Base-by-base conservation (phyloP, 1,139 yeast genomes). In the Spathaspora sp. region DNA sequence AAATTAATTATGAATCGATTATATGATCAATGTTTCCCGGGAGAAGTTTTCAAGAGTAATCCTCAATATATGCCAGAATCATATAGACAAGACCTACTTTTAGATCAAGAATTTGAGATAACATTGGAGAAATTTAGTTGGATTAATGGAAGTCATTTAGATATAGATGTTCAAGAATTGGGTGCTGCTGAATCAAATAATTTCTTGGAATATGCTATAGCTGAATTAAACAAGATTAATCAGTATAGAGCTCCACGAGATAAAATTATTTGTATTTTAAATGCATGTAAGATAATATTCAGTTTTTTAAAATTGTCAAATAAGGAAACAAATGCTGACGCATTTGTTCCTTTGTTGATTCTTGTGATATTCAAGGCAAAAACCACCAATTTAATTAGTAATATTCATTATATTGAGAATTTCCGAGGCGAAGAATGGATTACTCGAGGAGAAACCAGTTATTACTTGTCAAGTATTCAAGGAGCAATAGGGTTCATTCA, bases 161-260 rank as follows among this genome's bases (percentile, higher is more conserved):
- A 95, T 59, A 76, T 91, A 13, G 84, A 85, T 39, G 49, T 56
- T 8, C 55, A 52, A 11, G 50, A 53, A 10, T 37, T 37, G 39
- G 36, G 36, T 6, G 31, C 6, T 6, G 7, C 3, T 31, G 36
- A 31, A 7, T 37, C 39, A n/a, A 37, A 17, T 10, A 76, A 81
- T 42, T 89, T 90, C 60, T 73, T 89, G 43, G 78, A 79, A 33
- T 75, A 86, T 49, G 95, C 98, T 0, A 78, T 84, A 1, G 74
- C 64, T 6, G 91, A 95, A 63, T 72, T 95, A 43, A 72, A 76
- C 52, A 90, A 89, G 57, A 82, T 93, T 58, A 87, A 88, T 62
- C 77, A 80, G 46, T 95, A 86, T 63, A 79, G 95, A 56, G 95
- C 98, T 0, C 99, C 99, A 9, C 74, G 99, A 46, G 99, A 95